Conservation (phyloP, 331 rosid species). For the Saraca asoca region DNA sequence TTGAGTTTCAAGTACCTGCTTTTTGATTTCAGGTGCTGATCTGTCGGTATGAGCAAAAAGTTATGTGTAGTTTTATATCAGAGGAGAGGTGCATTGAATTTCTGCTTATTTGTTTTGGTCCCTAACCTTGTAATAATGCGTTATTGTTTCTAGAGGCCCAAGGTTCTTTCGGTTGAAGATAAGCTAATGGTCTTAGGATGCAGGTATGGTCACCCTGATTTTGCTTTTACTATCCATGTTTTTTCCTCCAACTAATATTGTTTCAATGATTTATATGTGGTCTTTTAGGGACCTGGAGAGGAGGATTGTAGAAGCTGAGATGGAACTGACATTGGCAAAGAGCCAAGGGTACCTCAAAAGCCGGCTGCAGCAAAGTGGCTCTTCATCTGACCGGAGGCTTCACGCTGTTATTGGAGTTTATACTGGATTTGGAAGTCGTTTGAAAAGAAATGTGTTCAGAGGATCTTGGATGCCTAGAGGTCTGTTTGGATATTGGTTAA, state of each 20-base stretch:
- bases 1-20: neutral
- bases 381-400: conserved; percentile 64
- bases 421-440: conserved; percentile 91
- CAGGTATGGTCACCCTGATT: conserved; percentile 51
- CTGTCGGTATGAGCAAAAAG: neutral
- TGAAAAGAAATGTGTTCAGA: conserved; percentile 75
- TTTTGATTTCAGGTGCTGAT: neutral
- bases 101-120: neutral
- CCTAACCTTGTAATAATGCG: conserved; percentile 4
- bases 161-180: conserved; percentile 82
- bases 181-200: conserved; percentile 83
- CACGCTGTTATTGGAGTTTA: conserved; percentile 95
- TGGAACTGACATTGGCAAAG: conserved; percentile 91
- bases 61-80: neutral
- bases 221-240: neutral
- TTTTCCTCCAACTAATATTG: neutral
- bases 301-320: conserved; percentile 95
- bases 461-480: conserved; percentile 99
- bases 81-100: neutral
- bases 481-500: conserved; percentile 41
- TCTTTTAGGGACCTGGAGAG: conserved; percentile 74
- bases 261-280: conserved; percentile 22
- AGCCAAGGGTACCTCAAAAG: conserved; percentile 92
- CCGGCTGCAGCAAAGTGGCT: conserved; percentile 45
- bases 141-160: conserved; percentile 65